Evolutionary conservation across 495 filamentous ascomycete genomes (phyloP).

Genomic region (Hypoxylon trugodes): DNA sequence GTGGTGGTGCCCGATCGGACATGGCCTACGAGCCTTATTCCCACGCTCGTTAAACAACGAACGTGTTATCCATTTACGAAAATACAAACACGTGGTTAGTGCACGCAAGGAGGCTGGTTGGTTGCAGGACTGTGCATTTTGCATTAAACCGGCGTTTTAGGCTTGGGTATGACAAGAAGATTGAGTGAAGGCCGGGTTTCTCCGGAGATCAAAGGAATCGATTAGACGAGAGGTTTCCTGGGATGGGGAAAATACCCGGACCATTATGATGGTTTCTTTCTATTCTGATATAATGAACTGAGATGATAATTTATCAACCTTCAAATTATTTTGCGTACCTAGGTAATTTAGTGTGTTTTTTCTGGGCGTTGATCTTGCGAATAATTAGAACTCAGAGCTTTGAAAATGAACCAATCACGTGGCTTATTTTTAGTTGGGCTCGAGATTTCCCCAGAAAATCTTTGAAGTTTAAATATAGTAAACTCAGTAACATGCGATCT

Average conservation of each 20-base stretch:
- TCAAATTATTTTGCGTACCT: not conserved
- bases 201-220: not conserved
- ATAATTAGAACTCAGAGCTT: not conserved
- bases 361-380: not conserved
- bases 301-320: not conserved
- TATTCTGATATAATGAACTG: slow-evolving; percentile 36
- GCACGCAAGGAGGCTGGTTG: not conserved
- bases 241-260: slow-evolving; percentile 25
- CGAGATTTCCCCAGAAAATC: slow-evolving; percentile 8
- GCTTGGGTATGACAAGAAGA: slow-evolving; percentile 41
- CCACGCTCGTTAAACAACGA: slow-evolving; percentile 56
- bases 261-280: slow-evolving; percentile 23
- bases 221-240: slow-evolving; percentile 17
- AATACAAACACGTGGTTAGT: not conserved
- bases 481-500: not conserved
- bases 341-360: not conserved
- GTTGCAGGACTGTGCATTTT: slow-evolving; percentile 17
- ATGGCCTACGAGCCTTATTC: slow-evolving; percentile 64
- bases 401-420: slow-evolving; percentile 37
- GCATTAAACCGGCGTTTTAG: slow-evolving; percentile 46
- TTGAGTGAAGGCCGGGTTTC: slow-evolving; percentile 23
- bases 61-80: not conserved
- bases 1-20: slow-evolving; percentile 47
- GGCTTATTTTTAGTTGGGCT: slow-evolving; percentile 4
- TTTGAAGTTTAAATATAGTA: not conserved